Evolutionary conservation across 768 basidiomycete genomes (phyloP).

Genomic region (Punctularia strigosozonata): DNA sequence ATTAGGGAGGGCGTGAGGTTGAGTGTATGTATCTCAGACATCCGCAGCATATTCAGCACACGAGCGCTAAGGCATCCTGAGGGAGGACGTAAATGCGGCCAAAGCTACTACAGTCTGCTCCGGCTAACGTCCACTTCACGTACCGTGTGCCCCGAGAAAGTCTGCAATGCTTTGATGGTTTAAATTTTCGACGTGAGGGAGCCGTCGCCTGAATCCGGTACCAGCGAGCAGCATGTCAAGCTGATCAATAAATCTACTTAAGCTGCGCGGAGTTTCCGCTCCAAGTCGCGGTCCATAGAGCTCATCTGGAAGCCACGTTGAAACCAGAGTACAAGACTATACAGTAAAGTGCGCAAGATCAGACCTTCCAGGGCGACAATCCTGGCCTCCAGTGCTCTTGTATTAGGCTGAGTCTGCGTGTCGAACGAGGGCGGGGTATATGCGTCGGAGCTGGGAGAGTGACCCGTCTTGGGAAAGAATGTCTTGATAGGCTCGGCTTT

Average conservation of each 20-base stretch:
- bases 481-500: conserved; percentile 13
- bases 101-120: not conserved
- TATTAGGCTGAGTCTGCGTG: not conserved
- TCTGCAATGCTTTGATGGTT: conserved; percentile 33
- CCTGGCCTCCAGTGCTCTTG: not conserved
- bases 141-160: conserved; percentile 14
- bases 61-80: conserved; percentile 26
- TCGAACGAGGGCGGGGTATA: too few relatives aligned
- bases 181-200: conserved; percentile 16
- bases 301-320: conserved; percentile 20
- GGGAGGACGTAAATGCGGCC: conserved; percentile 7
- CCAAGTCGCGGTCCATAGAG: conserved; percentile 30
- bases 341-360: conserved; percentile 6
- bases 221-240: conserved; percentile 36
- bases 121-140: not conserved
- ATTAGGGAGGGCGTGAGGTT: conserved; percentile 32
- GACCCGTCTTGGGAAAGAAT: not conserved
- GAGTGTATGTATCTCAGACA: conserved; percentile 32
- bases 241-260: conserved; percentile 22
- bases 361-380: not conserved
- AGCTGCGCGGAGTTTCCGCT: conserved; percentile 27
- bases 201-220: conserved; percentile 32
- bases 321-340: conserved; percentile 21
- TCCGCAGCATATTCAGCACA: conserved; percentile 32
- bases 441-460: not conserved